Percentiles rank a stretch among this genome's conserved stretches.
phyloP scores from a whole-genome alignment of 2,329 filamentous ascomycete genomes.

The Aspergillus cejpii region DNA sequence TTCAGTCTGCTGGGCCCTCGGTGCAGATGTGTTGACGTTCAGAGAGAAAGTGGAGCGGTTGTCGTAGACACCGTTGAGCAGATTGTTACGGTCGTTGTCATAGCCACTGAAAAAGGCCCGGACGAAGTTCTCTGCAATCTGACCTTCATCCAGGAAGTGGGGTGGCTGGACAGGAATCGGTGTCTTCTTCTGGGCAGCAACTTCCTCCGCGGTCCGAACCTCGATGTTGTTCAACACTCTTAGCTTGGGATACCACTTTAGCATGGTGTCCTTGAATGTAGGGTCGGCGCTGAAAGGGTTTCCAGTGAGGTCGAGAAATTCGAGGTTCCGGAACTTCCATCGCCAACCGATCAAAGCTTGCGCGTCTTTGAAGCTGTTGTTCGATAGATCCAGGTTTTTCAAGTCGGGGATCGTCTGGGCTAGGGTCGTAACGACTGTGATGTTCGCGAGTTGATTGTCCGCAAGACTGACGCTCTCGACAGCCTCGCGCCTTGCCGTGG shows the following conservation, averaged over 20 bases:
- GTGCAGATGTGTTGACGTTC: conserved; percentile 59
- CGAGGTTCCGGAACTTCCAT: conserved; percentile 67
- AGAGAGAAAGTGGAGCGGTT: conserved; percentile 67
- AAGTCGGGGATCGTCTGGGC: conserved; percentile 76
- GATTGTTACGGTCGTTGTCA: conserved; percentile 61
- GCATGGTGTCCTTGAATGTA: conserved; percentile 60
- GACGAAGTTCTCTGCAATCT: conserved; percentile 70
- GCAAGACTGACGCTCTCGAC: conserved; percentile 77
- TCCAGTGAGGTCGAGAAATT: conserved; percentile 70
- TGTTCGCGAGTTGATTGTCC: conserved; percentile 68
- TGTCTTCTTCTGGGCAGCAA: conserved; percentile 52
- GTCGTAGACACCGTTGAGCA: conserved; percentile 68
- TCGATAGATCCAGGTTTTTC: conserved; percentile 80
- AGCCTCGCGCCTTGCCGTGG: conserved; percentile 65
- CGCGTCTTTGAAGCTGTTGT: conserved; percentile 67
- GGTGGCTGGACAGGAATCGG: conserved; percentile 58
- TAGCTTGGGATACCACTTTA: conserved; percentile 77
- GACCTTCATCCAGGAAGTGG: conserved; percentile 66
- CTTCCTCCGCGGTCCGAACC: conserved; percentile 65
- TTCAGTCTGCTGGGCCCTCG: conserved; percentile 47
- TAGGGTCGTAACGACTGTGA: conserved; percentile 65
- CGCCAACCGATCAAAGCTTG: conserved; percentile 68
- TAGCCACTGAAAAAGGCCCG: conserved; percentile 66
- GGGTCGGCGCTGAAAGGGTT: conserved; percentile 65
- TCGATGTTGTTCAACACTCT: conserved; percentile 67